Evolutionary conservation across 1,284 basidiomycete species (phyloP), one percentile per base, ranked within the genome.

Genomic region (Malassezia vespertilionis): DNA sequence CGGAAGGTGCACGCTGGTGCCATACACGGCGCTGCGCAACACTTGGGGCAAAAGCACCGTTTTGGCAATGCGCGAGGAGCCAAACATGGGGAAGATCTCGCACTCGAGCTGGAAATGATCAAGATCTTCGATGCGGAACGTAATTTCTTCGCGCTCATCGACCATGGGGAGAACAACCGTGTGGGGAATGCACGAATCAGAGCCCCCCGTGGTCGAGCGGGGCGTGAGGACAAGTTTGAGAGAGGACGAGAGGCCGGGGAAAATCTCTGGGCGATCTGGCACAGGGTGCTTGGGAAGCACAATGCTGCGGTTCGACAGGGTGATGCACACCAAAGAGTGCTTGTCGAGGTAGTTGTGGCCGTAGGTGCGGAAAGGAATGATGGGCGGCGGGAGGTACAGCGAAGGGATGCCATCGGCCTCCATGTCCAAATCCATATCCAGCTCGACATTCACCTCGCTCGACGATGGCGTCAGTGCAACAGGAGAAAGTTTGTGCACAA

Each of bases 11-110:
- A 70, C 58, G 5, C 52, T 49, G 38, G 60, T 65, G 21, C 66
- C 58, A 40, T 62, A 61, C 23, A 60, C 57, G 52, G 67, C 60
- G 8, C 54, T 53, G 12, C 80, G 79, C 58, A 84, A 82, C 39
- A 84, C 76, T 2, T 80, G 80, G 3, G 90, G 82, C 24, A 90
- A 76, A 20, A 87, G 84, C 34, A 90, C 81, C 14, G 88, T 90
- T 55, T 90, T 82, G 22, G 91, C 93, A 54, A 99, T 87, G 27
- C 90, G 86, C 73, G 89, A 91, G 24, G 87, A 90, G n/a, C 93
- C 93, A 72, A 97, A 97, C 53, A 87, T 95, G 7, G 93, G 93
- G 74, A 91, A 95, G 21, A 97, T 76, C 31, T 91, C 95, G 69
- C 96, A 86, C 70, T 96, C 87, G 58, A 99, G 75, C 1, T 81